Conservation (phyloP, 306 rosid species). For the Ormosia semicastrata region DNA sequence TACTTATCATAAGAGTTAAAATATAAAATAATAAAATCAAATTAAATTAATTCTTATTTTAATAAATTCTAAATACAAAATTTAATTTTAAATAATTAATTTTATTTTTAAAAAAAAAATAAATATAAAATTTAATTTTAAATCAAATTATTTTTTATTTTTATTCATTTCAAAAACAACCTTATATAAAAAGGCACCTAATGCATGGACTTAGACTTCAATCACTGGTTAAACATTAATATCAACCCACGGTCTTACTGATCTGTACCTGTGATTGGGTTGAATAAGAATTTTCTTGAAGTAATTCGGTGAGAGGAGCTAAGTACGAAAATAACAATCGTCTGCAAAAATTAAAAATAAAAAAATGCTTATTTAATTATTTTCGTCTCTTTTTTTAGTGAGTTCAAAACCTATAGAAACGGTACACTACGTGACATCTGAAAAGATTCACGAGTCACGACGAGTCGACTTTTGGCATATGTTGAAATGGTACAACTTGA, state of each 20-base stretch:
- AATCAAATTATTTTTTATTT: too few relatives aligned
- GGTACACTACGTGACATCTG: background rate
- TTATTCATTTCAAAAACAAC: too few relatives aligned
- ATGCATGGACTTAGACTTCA: too few relatives aligned
- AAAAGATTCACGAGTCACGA: conserved; percentile 14
- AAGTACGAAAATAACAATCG: background rate
- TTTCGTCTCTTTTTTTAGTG: background rate
- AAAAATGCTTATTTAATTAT: too few relatives aligned
- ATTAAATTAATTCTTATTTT: too few relatives aligned
- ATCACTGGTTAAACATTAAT: background rate
- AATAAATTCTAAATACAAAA: too few relatives aligned
- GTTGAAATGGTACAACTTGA: conserved; percentile 13
- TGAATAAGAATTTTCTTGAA: background rate
- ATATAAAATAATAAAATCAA: too few relatives aligned
- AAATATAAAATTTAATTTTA: too few relatives aligned
- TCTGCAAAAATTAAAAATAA: background rate
- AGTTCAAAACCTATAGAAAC: background rate
- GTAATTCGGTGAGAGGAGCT: background rate
- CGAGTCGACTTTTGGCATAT: background rate
- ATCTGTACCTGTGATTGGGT: background rate
- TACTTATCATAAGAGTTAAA: too few relatives aligned
- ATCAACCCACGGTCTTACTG: background rate
- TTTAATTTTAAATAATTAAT: too few relatives aligned
- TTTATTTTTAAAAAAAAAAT: too few relatives aligned
- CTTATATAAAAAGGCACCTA: too few relatives aligned